These are phyloP conservation scores for Paramarasmius palmivorus DNA, from an alignment of 1,284 basidiomycete genomes.

Conservation along the genomic window DNA sequence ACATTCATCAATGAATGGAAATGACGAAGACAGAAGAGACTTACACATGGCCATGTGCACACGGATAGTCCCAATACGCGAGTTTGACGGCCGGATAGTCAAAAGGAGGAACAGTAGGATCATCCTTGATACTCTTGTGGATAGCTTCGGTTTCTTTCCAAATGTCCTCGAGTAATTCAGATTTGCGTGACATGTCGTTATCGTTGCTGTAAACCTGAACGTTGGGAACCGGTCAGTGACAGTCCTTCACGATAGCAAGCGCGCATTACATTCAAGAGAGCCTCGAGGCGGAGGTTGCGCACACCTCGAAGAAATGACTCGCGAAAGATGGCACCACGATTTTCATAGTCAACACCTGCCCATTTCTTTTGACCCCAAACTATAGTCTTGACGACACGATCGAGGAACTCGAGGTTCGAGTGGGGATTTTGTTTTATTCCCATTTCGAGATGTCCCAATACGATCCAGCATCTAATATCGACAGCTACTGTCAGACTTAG, in stretches of 20 bases:
- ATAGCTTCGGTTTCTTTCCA: conserved; percentile 9
- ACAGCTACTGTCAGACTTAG: no score
- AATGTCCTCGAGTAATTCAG: conserved; percentile 8
- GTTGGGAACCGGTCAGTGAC: no score
- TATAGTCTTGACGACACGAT: conserved; percentile 21
- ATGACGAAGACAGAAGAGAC: background rate
- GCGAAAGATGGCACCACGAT: conserved; percentile 29
- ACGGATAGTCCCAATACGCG: conserved; percentile 4
- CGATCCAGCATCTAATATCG: background rate
- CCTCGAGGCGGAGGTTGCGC: conserved; percentile 23
- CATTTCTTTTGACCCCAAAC: conserved; percentile 26
- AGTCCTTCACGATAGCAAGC: background rate
- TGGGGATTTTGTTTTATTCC: background rate
- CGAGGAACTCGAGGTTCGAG: conserved; percentile 18
- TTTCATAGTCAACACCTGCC: conserved; percentile 19
- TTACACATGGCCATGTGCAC: conserved; percentile 1
- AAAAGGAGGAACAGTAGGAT: background rate
- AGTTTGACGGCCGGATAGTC: conserved; percentile 1
- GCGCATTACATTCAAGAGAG: conserved; percentile 24
- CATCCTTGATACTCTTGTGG: conserved; percentile 7
- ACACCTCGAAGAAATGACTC: conserved; percentile 28
- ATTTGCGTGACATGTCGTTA: background rate
- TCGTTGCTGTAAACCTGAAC: background rate
- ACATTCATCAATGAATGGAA: background rate
- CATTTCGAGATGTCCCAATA: background rate